Evolutionary conservation across 2,329 filamentous ascomycete genomes (phyloP).

Genomic region (Sclerotinia trifoliorum): DNA sequence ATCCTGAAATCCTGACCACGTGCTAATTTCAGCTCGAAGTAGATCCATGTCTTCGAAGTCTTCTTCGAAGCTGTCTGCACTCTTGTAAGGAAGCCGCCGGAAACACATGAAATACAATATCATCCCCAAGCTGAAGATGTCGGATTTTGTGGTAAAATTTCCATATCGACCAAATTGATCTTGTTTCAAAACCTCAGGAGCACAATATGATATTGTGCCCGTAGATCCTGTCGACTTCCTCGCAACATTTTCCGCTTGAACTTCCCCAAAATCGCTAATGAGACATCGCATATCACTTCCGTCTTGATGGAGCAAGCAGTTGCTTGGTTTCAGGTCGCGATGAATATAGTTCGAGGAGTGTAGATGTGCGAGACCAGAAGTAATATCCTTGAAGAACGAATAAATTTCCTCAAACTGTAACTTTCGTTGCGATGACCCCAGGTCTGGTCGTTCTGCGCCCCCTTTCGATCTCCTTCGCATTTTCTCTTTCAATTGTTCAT

Average conservation of each 20-base stretch:
- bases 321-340: constrained; percentile 91
- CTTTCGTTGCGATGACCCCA: constrained; percentile 33
- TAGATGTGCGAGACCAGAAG: constrained; percentile 84
- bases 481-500: constrained; percentile 84
- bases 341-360: constrained; percentile 94
- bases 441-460: constrained; percentile 57
- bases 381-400: constrained; percentile 93
- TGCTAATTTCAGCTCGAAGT: constrained; percentile 79
- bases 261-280: constrained; percentile 97
- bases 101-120: constrained; percentile 99
- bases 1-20: constrained; percentile 84
- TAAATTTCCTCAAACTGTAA: constrained; percentile 88
- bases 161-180: constrained; percentile 70
- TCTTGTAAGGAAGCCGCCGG: constrained; percentile 77
- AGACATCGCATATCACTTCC: constrained; percentile 72
- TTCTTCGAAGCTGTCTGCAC: constrained; percentile 81
- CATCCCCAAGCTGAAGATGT: constrained; percentile 98
- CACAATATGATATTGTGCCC: constrained; percentile 96
- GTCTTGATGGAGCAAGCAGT: constrained; percentile 81
- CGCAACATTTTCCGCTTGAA: constrained; percentile 77
- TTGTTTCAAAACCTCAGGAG: constrained; percentile 81
- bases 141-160: constrained; percentile 95
- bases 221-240: constrained; percentile 92
- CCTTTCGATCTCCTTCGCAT: constrained; percentile 74
- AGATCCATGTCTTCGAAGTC: constrained; percentile 88